A percentile compares a stretch with the other conserved stretches of the same genome.
Conservation (phyloP, 2,329 filamentous ascomycete species). For the Endoconidiophora polonica region DNA sequence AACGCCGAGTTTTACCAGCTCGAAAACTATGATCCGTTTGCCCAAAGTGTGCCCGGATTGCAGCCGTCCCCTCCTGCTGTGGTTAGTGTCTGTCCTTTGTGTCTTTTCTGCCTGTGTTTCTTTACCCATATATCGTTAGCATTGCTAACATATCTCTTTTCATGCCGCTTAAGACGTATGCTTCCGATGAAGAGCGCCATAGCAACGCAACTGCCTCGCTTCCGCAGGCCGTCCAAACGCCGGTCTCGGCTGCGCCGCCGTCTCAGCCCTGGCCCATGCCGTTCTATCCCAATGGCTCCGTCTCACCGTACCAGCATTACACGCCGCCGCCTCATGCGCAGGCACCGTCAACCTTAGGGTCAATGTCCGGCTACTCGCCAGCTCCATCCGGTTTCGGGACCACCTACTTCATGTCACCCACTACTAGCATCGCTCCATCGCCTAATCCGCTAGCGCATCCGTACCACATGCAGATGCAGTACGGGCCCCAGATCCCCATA, state of each 20-base stretch:
- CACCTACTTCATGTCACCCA: no score
- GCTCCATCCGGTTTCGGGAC: no score
- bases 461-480: no score
- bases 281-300: no score
- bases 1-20: constrained; percentile 11
- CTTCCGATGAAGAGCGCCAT: background rate
- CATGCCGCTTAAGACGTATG: background rate
- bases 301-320: no score
- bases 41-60: constrained; percentile 1
- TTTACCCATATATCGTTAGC: background rate
- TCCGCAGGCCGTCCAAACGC: background rate
- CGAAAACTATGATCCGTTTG: constrained; percentile 9
- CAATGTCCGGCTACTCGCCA: no score
- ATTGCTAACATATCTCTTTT: constrained; percentile 1
- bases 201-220: background rate
- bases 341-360: no score
- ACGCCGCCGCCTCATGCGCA: no score
- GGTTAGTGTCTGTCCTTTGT: background rate
- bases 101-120: background rate
- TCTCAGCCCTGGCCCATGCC: no score
- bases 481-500: no score
- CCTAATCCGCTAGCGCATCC: no score
- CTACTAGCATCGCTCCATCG: no score
- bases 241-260: background rate
- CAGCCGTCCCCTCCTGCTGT: constrained; percentile 3